Evolutionary conservation across 1,139 yeast species (phyloP).

Genomic region (Debaryomycetaceae sp.): DNA sequence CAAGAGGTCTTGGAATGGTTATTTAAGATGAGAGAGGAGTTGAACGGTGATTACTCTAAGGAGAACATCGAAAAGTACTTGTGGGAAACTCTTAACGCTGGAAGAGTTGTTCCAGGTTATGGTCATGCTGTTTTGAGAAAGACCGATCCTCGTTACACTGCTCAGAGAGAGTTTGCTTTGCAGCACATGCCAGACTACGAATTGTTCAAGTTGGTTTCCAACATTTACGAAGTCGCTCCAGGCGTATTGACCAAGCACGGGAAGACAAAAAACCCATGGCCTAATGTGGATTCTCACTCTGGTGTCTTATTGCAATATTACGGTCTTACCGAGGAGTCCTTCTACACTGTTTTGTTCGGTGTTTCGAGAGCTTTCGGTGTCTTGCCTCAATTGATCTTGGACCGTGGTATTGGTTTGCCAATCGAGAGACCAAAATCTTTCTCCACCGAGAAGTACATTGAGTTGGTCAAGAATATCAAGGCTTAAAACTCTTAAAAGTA

Average conservation of each 20-base stretch:
- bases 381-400: constrained; percentile 92
- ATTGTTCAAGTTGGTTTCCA: constrained; percentile 83
- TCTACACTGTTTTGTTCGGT: constrained; percentile 98
- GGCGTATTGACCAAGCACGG: constrained; percentile 94
- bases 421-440: constrained; percentile 98
- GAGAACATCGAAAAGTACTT: constrained; percentile 80
- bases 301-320: constrained; percentile 97
- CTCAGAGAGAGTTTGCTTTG: constrained; percentile 94
- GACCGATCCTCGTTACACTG: constrained; percentile 97
- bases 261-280: constrained; percentile 99
- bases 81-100: constrained; percentile 88
- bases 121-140: constrained; percentile 96
- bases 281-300: constrained; percentile 96
- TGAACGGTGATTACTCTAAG: constrained; percentile 69
- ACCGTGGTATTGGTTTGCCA: constrained; percentile 92
- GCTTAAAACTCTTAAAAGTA: constrained; percentile 12
- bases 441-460: constrained; percentile 69
- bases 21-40: constrained; percentile 72
- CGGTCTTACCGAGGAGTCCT: constrained; percentile 91
- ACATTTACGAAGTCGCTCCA: constrained; percentile 94
- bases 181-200: constrained; percentile 98
- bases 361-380: constrained; percentile 98
- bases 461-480: constrained; percentile 52
- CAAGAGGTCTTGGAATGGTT: constrained; percentile 97
- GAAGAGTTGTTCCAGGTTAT: constrained; percentile 97